These are phyloP conservation scores for Pythium apleroticum DNA, from an alignment of 352 stramenopile species.

Conservation along the genomic window DNA sequence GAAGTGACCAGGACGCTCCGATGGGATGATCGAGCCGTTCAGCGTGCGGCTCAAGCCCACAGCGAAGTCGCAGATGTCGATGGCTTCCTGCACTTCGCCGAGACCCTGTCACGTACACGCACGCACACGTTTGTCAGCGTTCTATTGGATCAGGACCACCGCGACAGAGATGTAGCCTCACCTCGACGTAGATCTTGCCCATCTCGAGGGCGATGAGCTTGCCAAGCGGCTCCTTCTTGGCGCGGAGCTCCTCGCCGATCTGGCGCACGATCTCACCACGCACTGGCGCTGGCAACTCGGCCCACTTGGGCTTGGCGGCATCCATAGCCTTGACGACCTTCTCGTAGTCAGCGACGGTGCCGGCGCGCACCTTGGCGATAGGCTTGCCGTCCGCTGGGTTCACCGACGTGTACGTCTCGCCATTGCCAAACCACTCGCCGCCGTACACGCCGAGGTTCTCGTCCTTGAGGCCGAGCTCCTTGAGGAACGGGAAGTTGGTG, in stretches of 20 bases:
- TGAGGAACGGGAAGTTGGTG: slow-evolving; percentile 72
- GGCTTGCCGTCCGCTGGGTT: slow-evolving; percentile 81
- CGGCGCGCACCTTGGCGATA: slow-evolving; percentile 82
- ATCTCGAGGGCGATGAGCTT: slow-evolving; percentile 92
- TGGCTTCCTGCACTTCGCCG: slow-evolving; percentile 92
- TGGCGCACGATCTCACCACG: slow-evolving; percentile 92
- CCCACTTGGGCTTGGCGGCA: slow-evolving; percentile 81
- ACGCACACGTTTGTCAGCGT: background rate
- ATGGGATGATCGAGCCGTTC: slow-evolving; percentile 89
- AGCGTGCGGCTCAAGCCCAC: slow-evolving; percentile 89
- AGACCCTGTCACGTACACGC: slow-evolving; percentile 60
- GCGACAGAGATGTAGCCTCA: slow-evolving; percentile 8
- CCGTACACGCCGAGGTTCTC: slow-evolving; percentile 87
- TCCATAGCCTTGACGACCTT: slow-evolving; percentile 83
- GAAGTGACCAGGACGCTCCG: slow-evolving; percentile 88
- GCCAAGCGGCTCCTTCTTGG: slow-evolving; percentile 88
- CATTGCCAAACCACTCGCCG: slow-evolving; percentile 86
- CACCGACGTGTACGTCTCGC: slow-evolving; percentile 77
- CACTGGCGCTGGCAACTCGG: slow-evolving; percentile 78
- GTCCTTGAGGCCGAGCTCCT: slow-evolving; percentile 75
- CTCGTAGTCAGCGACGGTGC: slow-evolving; percentile 84
- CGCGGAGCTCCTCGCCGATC: slow-evolving; percentile 88
- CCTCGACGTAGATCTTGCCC: slow-evolving; percentile 92
- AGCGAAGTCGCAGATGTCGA: slow-evolving; percentile 94
- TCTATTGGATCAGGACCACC: background rate